phyloP scores from a whole-genome alignment of 768 basidiomycete species.

The Kwoniella botswanensis region DNA sequence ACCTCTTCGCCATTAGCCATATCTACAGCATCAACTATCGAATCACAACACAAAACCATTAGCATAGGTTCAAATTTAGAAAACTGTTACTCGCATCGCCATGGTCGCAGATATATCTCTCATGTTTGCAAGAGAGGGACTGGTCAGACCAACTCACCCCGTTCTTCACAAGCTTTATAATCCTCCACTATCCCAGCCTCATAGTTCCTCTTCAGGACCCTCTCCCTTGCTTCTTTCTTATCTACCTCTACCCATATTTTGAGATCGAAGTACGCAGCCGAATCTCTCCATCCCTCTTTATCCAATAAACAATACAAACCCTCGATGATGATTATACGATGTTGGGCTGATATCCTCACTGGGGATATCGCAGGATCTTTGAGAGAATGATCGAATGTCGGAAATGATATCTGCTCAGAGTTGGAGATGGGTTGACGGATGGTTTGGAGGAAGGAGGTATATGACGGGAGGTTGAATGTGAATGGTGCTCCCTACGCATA shows the following conservation, averaged over 20 bases:
- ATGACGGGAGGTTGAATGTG: slow-evolving; percentile 82
- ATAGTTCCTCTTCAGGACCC: slow-evolving; percentile 77
- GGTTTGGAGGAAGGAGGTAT: slow-evolving; percentile 69
- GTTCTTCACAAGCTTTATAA: slow-evolving; percentile 61
- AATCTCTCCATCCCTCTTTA: slow-evolving; percentile 73
- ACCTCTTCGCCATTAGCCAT: slow-evolving; percentile 22
- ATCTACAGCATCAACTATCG: slow-evolving; percentile 20
- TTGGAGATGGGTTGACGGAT: slow-evolving; percentile 62
- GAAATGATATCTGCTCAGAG: slow-evolving; percentile 63
- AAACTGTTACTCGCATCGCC: too few relatives aligned
- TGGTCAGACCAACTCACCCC: slow-evolving; percentile 30
- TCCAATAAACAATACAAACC: slow-evolving; percentile 84
- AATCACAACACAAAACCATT: too few relatives aligned
- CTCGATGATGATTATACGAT: slow-evolving; percentile 84
- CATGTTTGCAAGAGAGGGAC: too few relatives aligned
- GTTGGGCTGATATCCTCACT: slow-evolving; percentile 65
- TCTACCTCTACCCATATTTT: slow-evolving; percentile 75
- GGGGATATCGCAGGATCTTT: slow-evolving; percentile 79
- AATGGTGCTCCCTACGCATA: slow-evolving; percentile 71
- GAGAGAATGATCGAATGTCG: slow-evolving; percentile 82
- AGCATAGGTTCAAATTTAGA: too few relatives aligned
- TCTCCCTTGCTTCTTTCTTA: slow-evolving; percentile 63
- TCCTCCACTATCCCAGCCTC: slow-evolving; percentile 73
- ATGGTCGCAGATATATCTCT: too few relatives aligned
- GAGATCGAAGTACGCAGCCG: slow-evolving; percentile 72